Base-by-base conservation (phyloP, 768 basidiomycete genomes). In the Suillus cothurnatus region DNA sequence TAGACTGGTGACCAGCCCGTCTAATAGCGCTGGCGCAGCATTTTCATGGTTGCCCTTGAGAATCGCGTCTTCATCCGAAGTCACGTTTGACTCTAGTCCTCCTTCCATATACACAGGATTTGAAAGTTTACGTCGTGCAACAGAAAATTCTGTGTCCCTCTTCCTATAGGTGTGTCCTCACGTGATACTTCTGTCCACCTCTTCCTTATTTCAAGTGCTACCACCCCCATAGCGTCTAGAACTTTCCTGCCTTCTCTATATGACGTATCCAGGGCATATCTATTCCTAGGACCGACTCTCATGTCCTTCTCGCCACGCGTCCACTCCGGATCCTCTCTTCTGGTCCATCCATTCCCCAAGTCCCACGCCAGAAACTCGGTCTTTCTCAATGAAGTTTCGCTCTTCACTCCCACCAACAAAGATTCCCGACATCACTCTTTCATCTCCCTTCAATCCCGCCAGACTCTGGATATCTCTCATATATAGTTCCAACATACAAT, bases 401-500 rank as follows among this genome's bases (percentile, higher is more conserved):
- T 84, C 84, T 2, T 79, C 78, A 34, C 58, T 85, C 17, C 75
- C 80, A n/a, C 77, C 79, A 0, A 68, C 79, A 3, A 81, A 81
- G 6, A 4, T 79, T 79, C 4, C 80, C 79, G 15, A 60, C 74
- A 21, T 68, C 79, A 12, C 70, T 81, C 75, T 84, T 31, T 73
- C 80, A 21, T 71, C 81, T 1, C 0, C 87, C 88, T 0, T 62
- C 63, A 3, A 70, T 74, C n/a, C 68, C 79, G 3, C 73, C 78
- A 23, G 73, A 79, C 43, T 74, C 78, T 1, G 67, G 77, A 17
- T 88, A 86, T 67, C 88, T 88, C 12, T 77, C 80, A 12, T 84
- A 81, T 57, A 68, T 75, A 1, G 69, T 88, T 19, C 78, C 82
- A 0, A 79, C 80, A 4, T 76, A 84, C 61, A 76, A 80, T 3